These are phyloP conservation scores for Blastobotrys raffinosifermentans DNA, from an alignment of 1,139 yeast species.

Conservation along the genomic window DNA sequence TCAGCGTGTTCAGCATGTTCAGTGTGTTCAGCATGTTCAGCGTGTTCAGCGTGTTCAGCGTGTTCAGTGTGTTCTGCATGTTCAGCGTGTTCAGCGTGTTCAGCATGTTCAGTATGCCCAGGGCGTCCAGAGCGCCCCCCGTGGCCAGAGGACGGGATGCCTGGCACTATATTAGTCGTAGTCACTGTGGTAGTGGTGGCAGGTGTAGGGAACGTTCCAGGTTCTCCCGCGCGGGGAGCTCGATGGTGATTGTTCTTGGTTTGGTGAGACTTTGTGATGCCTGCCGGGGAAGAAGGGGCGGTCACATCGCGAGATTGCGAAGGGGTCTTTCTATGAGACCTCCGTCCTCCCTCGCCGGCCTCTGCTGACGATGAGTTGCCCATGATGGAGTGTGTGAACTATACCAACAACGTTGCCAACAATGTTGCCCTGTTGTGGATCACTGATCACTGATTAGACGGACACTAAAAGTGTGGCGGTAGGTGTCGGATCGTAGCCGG, in stretches of 20 bases:
- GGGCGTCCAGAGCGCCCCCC: neutral
- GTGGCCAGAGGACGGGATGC: neutral
- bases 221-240: conserved; percentile 1
- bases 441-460: too few relatives aligned
- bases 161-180: neutral
- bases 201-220: conserved; percentile 1
- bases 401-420: neutral
- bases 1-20: conserved; percentile 1
- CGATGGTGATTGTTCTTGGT: conserved; percentile 10
- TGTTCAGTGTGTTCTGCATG: neutral
- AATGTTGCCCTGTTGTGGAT: too few relatives aligned
- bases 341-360: neutral
- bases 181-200: conserved; percentile 2
- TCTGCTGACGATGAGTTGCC: conserved; percentile 4
- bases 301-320: conserved; percentile 2
- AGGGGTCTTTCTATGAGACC: neutral
- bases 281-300: conserved; percentile 2
- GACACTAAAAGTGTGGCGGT: too few relatives aligned
- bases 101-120: conserved; percentile 2
- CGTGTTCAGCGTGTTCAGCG: neutral
- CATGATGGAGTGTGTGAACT: conserved; percentile 8
- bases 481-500: too few relatives aligned
- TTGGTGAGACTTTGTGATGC: neutral
- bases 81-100: neutral
- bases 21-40: conserved; percentile 1